These are phyloP conservation scores for Talaromyces borbonicus DNA, from an alignment of 495 filamentous ascomycete genomes.

Conservation along the genomic window DNA sequence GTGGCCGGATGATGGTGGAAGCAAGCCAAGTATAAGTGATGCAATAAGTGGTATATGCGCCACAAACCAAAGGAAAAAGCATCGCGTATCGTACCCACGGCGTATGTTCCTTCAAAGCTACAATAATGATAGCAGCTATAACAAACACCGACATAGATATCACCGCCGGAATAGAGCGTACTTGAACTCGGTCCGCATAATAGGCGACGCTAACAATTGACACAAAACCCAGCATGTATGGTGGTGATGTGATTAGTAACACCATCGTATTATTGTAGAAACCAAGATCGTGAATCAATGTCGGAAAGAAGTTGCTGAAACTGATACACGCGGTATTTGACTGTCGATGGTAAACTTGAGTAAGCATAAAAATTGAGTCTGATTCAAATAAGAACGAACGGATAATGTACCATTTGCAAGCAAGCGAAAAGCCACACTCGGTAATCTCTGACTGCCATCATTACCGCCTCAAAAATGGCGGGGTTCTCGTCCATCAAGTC, in stretches of 20 bases:
- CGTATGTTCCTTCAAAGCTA: constrained; percentile 5
- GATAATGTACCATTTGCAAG: not conserved
- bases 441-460: not conserved
- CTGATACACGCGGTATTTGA: constrained; percentile 11
- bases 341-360: no score
- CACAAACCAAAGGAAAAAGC: constrained; percentile 9
- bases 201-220: constrained; percentile 9
- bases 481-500: constrained; percentile 32
- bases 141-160: constrained; percentile 8
- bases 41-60: constrained; percentile 11
- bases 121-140: constrained; percentile 9
- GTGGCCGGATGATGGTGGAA: constrained; percentile 11
- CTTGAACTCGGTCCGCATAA: constrained; percentile 7
- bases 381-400: constrained; percentile 11
- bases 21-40: constrained; percentile 13
- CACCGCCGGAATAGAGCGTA: constrained; percentile 9
- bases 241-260: constrained; percentile 10
- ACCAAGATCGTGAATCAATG: constrained; percentile 12
- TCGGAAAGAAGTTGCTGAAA: constrained; percentile 13
- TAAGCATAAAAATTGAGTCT: constrained; percentile 9
- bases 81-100: constrained; percentile 13
- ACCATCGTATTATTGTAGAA: constrained; percentile 14
- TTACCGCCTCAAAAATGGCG: constrained; percentile 6
- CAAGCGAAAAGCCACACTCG: not conserved
- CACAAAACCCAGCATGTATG: constrained; percentile 11